Conservation (phyloP, 441 rosid species). For the Adansonia rubrostipa region DNA sequence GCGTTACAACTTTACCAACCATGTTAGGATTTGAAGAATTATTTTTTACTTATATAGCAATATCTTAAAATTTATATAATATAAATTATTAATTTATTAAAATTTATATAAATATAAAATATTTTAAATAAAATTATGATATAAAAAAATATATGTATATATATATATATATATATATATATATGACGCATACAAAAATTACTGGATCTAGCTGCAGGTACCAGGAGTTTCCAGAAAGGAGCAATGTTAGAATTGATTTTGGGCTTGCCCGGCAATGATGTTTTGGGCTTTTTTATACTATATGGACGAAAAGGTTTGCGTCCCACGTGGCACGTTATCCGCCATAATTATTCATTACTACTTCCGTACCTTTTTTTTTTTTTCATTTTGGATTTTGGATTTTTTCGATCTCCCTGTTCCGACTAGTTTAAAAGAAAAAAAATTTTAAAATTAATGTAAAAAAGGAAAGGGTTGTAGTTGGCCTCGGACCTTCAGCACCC, state of each 20-base stretch:
- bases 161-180: no score
- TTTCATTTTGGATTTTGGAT: neutral
- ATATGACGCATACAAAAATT: no score
- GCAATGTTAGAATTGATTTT: neutral
- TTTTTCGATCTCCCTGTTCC: neutral
- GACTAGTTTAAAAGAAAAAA: neutral
- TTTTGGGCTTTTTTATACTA: neutral
- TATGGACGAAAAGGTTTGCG: neutral
- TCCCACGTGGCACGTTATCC: conserved; percentile 10
- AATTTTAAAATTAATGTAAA: neutral
- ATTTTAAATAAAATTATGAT: no score
- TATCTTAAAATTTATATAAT: no score
- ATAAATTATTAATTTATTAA: no score
- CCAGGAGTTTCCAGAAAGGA: no score
- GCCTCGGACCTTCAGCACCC: neutral
- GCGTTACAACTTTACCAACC: neutral
- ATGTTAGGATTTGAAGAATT: neutral
- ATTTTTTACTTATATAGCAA: no score
- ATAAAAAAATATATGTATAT: no score
- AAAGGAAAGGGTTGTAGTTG: neutral
- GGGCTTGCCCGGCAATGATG: neutral
- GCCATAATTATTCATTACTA: neutral
- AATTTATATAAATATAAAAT: no score
- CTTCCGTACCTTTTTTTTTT: neutral
- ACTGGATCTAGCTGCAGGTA: no score